Base-by-base conservation (phyloP, 352 stramenopile genomes). In the Phytopythium ostracodes region DNA sequence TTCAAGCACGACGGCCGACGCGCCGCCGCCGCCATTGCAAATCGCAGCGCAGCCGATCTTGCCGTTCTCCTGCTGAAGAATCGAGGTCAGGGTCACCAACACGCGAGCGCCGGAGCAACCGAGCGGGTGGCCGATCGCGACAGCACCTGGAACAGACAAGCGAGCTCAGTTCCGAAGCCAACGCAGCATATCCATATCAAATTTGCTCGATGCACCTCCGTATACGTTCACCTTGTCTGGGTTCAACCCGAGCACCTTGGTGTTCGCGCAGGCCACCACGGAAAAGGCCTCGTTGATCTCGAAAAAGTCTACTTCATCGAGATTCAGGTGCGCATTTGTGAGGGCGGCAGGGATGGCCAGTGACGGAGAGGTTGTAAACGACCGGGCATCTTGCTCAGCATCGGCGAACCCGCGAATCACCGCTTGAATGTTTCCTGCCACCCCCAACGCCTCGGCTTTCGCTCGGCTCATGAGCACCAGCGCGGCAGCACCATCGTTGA, bases 261-360 rank as follows among this genome's bases (percentile, higher is more conserved):
- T 91, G 77, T 98, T 99, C 2, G 87, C 92, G 22, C 98, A 80
- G 0, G 92, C 78, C 10, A 99, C 96, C 18, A 98, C 95, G 2
- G 92, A 83, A 72, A 99, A 99, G 24, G 96, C 97, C 68, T 99
- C 96, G 70, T 99, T 99, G 64, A 99, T 98, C 79, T 99, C 97
- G 70, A 96, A 94, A 72, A 90, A 98, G 44, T 99, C 93, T 8
- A 99, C 77, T 66, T 98, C 91, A 15, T 67, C 73, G 15, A 91
- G 62, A n/a, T 60, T 42, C 14, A 99, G 27, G 36, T 84, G 79
- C 4, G 96, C 94, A 56, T 91, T 73, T 18, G 57, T 66, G 12
- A 88, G 65, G 2, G 96, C 96, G 43, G 92, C 87, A 2, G 96
- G 94, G 55, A 98, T 92, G 14, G 96, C 96, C 43, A 97, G 71